Base-by-base conservation (phyloP, 495 filamentous ascomycete genomes). In the Penicillium lividum region DNA sequence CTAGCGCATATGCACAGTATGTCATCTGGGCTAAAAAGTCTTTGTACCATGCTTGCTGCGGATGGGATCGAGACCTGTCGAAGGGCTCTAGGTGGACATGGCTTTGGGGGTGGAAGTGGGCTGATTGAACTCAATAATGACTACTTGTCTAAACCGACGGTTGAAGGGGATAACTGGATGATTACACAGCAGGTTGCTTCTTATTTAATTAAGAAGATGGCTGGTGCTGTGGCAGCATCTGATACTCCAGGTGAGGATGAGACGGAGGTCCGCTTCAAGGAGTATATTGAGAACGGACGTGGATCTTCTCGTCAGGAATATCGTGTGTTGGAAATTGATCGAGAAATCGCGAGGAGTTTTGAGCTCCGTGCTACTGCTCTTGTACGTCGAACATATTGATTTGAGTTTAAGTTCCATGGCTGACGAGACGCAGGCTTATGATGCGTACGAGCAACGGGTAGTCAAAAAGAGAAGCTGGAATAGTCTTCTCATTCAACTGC, bases 121-220 rank as follows among this genome's bases (percentile, higher is more conserved):
- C 66, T 80, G 13, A 72, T 80, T 15, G 70, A 74, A 47, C 59
- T 80, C 34, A 80, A 80, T 53, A 73, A 72, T 40, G 76, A 81
- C 29, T 80, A 80, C 53, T 63, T 80, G 3, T 77, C 75, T 9
- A 80, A 81, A 62, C 75, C 75, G 1, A 82, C 78, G 1, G 77
- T 81, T 16, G 78, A 82, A 58, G 79, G 79, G 18, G 79, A 82
- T 59, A 81, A 82, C 44, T 81, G 77, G 77, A 80, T 82, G 77
- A 80, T 82, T 33, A 78, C 75, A 4, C 76, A 80, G 54, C 79
- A 81, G 63, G 73, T 76, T 7, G 74, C 77, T 4, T 70, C 70
- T 7, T 80, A 78, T 57, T 52, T 82, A 33, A 79, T 81, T 44
- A 80, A 81, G 58, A 75, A 75, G 31, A 80, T 82, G 76, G 60